Base-by-base conservation (phyloP, 768 basidiomycete genomes). In the Lentinula boryana region DNA sequence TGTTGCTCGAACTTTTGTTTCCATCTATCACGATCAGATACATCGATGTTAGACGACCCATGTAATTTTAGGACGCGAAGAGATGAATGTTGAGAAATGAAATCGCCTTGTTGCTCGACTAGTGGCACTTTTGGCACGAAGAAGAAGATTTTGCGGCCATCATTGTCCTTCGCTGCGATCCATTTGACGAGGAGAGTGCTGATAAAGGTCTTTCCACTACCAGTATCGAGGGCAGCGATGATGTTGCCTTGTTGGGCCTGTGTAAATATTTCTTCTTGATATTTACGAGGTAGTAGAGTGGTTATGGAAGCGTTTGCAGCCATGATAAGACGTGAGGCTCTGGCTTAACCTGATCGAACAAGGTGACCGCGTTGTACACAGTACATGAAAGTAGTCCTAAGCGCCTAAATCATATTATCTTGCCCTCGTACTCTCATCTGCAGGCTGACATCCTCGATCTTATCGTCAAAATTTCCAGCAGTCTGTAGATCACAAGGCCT, bases 111-210 rank as follows among this genome's bases (percentile, higher is more conserved):
- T 68, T 95, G 94, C 64, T 89, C 84, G 21, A 95, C 94, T 15
- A 96, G 81, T 2, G 91, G 80, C 3, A 93, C 91, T 65, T 88
- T 88, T 0, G 94, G 94, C 2, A 92, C 92, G 36, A 95, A 79
- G 68, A 95, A 95, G 9, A 93, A 80, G 64, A 87, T 79, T 51
- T 83, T 80, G 70, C 89, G 91, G 57, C 78, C 80, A 1, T 80
- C 77, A 15, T 69, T 65, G 18, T 82, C 76, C 62, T 81, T 81
- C 0, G 81, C 67, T 18, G 84, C 77, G 59, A 89, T 79, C 87
- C 87, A 92, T 74, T 87, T 87, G 67, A 94, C 87, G 61, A 95
- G 77, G 18, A 92, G 74, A 3, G 89, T 75, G 9, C 86, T 83
- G 49, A 92, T 88, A 60, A 87, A 83, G 1, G 90, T 91, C 74